Evolutionary conservation across 768 basidiomycete genomes (phyloP).

Genomic region (Naganishia vishniacii): DNA sequence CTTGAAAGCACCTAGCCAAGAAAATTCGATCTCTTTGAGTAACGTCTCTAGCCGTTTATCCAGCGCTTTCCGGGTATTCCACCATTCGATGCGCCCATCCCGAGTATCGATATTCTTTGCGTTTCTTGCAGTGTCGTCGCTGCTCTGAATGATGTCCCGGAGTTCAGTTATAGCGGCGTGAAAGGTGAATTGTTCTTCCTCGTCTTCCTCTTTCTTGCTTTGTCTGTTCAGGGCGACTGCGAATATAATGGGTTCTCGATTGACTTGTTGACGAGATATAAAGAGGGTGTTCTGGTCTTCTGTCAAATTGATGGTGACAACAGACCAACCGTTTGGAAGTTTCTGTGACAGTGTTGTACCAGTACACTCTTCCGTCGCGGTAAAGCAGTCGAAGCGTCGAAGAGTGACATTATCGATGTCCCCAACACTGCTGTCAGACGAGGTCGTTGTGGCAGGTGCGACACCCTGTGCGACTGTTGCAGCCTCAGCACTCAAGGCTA

Average conservation of each 20-base stretch:
- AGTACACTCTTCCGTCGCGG: slow-evolving; percentile 46
- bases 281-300: slow-evolving; percentile 78
- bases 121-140: slow-evolving; percentile 67
- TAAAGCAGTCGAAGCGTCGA: slow-evolving; percentile 5
- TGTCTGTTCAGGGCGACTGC: slow-evolving; percentile 73
- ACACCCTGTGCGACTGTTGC: not conserved
- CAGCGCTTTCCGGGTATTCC: slow-evolving; percentile 70
- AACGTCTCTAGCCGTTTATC: slow-evolving; percentile 70
- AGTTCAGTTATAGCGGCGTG: slow-evolving; percentile 69
- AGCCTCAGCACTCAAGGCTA: too few relatives aligned
- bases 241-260: slow-evolving; percentile 66
- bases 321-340: slow-evolving; percentile 61
- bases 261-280: slow-evolving; percentile 67
- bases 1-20: slow-evolving; percentile 97
- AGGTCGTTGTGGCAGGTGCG: slow-evolving; percentile 40
- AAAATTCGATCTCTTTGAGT: slow-evolving; percentile 81
- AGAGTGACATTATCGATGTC: not conserved
- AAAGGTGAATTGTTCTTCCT: slow-evolving; percentile 63
- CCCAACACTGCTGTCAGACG: not conserved
- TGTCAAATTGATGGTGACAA: slow-evolving; percentile 75
- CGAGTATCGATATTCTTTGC: slow-evolving; percentile 61
- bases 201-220: slow-evolving; percentile 73
- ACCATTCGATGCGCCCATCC: slow-evolving; percentile 59
- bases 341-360: slow-evolving; percentile 44
- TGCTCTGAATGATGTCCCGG: slow-evolving; percentile 68